These are phyloP conservation scores for Tagetes erecta DNA, from an alignment of 129 eudicot genomes.

Conservation along the genomic window DNA sequence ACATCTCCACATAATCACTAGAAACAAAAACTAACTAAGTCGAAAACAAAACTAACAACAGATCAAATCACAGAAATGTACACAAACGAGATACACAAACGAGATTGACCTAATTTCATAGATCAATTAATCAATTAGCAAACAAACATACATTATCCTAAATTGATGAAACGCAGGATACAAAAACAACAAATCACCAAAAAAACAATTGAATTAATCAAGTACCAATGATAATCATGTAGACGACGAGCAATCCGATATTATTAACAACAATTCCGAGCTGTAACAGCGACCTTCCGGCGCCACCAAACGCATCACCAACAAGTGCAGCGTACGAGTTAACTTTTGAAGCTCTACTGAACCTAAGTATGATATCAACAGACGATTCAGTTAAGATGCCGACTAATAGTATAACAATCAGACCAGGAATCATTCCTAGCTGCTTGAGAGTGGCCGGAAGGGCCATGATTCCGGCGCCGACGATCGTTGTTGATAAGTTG, in stretches of 20 bases:
- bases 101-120: conserved; percentile 1
- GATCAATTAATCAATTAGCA: conserved; percentile 5
- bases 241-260: conserved; percentile 68
- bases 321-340: conserved; percentile 66
- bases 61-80: background rate
- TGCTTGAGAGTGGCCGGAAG: conserved; percentile 87
- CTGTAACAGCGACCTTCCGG: conserved; percentile 56
- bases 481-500: conserved; percentile 84
- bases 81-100: too few relatives aligned
- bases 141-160: background rate
- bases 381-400: conserved; percentile 70
- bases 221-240: conserved; percentile 81
- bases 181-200: background rate
- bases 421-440: conserved; percentile 69
- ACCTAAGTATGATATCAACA: conserved; percentile 72
- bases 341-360: conserved; percentile 60
- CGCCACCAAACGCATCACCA: conserved; percentile 68
- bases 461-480: conserved; percentile 98
- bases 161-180: background rate
- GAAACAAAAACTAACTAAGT: background rate
- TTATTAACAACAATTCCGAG: conserved; percentile 63
- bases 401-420: conserved; percentile 48
- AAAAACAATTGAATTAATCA: too few relatives aligned
- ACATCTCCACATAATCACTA: background rate
- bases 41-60: background rate